Evolutionary conservation across 2,329 filamentous ascomycete genomes (phyloP).

Genomic region (Hypoxylon sp.): DNA sequence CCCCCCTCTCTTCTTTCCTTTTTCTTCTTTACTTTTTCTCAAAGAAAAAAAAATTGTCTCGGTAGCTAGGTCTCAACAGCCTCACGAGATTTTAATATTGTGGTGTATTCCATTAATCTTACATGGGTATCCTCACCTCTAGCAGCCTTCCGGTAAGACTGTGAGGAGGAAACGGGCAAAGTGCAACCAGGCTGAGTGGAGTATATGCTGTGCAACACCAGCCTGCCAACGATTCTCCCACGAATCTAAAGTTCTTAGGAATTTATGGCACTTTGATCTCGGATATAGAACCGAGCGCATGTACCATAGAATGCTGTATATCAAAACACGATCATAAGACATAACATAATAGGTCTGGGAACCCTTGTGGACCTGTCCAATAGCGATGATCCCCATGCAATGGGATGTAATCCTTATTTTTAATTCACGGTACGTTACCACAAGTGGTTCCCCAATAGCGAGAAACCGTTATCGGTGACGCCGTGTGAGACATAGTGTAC

Average conservation of each 20-base stretch:
- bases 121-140: slow-evolving; percentile 4
- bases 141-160: slow-evolving; percentile 1
- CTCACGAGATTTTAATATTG: neutral
- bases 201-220: slow-evolving; percentile 35
- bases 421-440: neutral
- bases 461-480: slow-evolving; percentile 4
- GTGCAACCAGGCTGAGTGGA: slow-evolving; percentile 11
- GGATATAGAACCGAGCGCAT: slow-evolving; percentile 13
- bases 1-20: no score
- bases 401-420: neutral
- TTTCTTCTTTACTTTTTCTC: no score
- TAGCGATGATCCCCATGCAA: neutral
- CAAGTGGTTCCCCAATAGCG: slow-evolving; percentile 3
- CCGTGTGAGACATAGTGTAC: neutral
- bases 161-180: slow-evolving; percentile 4
- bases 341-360: neutral
- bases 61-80: slow-evolving; percentile 4
- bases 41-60: no score
- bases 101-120: slow-evolving; percentile 2
- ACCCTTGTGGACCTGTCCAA: neutral
- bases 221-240: slow-evolving; percentile 5
- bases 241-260: slow-evolving; percentile 4
- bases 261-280: slow-evolving; percentile 9
- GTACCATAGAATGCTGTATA: slow-evolving; percentile 2
- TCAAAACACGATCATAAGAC: slow-evolving; percentile 3